Base-by-base conservation (phyloP, 2,329 filamentous ascomycete species). In the Onygena corvina region DNA sequence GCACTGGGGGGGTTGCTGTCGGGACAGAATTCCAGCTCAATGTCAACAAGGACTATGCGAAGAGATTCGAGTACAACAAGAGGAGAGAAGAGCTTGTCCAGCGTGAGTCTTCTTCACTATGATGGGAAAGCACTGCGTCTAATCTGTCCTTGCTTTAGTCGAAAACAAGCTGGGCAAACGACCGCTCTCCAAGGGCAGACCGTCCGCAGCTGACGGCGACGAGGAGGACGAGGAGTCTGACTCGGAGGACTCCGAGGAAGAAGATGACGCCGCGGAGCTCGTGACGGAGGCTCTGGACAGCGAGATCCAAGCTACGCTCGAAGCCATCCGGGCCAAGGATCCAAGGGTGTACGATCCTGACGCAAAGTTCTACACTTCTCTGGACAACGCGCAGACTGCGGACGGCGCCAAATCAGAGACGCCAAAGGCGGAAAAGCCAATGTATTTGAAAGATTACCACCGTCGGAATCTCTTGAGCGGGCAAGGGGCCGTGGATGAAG, bases 1-100 rank as follows among this genome's bases (percentile, higher is more conserved):
- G 62, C 48, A 65, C 66, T 47, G 64, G 64, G 46, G 69, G 67
- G 50, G 68, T 68, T 51, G 67, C 54, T 11, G 44, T 64, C 35
- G 56, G 65, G 21, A 44, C 48, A 42, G 60, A 54, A 51, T 57
- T 59, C 31, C 65, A 66, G 25, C 76, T 96, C 64, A 88, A 84
- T 64, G 82, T 98, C 67, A 96, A 98, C 67, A 75, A 88, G 64
- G 86, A 93, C 47, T 98, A 83, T 65, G 92, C 92, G 36, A 80
- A 78, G 57, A 77, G 86, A 34, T 96, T 94, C 59, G 92, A 98
- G 66, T 77, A 96, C 70, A 98, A 98, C 71, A 95, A 96, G 72
- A 94, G 94, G 71, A 79, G 90, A 51, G 89, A 94, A 63, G 92
- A 98, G 64, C 71, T 80, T 55, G 82, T 88, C 67, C 61, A 63